Conservation (phyloP, 2,329 filamentous ascomycete species). For the Coniochaeta hoffmannii region DNA sequence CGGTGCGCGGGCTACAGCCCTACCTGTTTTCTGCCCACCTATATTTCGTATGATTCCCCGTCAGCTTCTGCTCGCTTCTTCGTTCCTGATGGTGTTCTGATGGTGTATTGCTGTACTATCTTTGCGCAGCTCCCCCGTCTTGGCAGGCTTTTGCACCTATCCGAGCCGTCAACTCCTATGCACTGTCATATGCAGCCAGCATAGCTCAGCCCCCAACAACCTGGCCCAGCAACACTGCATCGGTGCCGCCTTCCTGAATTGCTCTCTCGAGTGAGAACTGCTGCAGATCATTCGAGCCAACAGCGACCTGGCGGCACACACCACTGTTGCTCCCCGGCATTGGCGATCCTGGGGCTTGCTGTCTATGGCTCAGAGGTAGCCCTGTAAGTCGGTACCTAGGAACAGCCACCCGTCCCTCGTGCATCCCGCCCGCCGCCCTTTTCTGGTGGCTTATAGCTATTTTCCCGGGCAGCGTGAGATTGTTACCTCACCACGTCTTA, state of each 20-base stretch:
- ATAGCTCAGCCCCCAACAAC: background rate
- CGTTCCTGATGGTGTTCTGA: background rate
- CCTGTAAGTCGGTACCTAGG: background rate
- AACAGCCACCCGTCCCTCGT: background rate
- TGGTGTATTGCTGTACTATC: background rate
- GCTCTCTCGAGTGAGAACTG: background rate
- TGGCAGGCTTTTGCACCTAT: background rate
- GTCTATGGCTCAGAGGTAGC: background rate
- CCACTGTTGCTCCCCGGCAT: background rate
- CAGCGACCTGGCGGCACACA: background rate
- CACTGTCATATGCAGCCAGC: background rate
- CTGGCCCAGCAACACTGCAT: background rate
- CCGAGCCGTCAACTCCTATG: background rate
- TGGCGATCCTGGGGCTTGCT: background rate
- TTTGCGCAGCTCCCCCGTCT: background rate
- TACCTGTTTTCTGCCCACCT: background rate
- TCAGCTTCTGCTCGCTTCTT: background rate
- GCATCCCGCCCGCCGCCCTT: background rate
- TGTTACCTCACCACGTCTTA: background rate
- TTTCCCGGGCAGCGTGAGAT: background rate
- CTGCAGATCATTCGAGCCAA: background rate
- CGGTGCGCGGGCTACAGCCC: background rate
- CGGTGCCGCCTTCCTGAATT: background rate
- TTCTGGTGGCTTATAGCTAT: background rate
- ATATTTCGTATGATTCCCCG: background rate